Evolutionary conservation across 179 eudicot genomes (phyloP), one percentile per base, ranked within the genome.

Genomic region (Carnegiea gigantea): DNA sequence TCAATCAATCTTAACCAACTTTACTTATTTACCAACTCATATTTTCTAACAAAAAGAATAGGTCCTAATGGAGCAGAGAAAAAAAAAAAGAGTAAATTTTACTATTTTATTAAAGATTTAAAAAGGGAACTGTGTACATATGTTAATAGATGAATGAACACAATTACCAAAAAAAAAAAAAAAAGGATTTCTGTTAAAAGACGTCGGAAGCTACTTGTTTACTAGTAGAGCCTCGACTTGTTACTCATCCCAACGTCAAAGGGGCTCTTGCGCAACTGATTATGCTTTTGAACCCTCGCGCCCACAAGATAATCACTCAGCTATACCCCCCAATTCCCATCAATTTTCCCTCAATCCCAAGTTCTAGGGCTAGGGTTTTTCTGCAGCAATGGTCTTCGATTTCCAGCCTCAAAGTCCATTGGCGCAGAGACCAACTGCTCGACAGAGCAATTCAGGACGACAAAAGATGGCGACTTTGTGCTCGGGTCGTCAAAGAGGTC

Each of bases 401-500:
- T 76, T 92, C 95, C 54, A 87, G 84, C 80, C 91, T 94, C 76
- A 94, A 89, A 87, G 98, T 94, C 71, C 85, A 74, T 0, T 94
- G 97, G 97, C 92, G 97, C 73, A 92, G 90, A 82, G 98, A 94
- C 46, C 76, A 9, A 1, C 83, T 78, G 11, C 92, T 94, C 30
- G 98, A 94, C 78, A 78, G 81, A 72, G 92, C 93, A 36, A 90
- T 94, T 49, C 85, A 88, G 64, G 84, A 80, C 81, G 97, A 94
- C 80, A 91, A 89, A 18, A 85, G 86, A 84, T 90, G 90, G 90
- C 84, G 89, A 21, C 87, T 88, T 53, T 87, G 93, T 76, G 85
- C 90, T 3, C 82, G 90, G 75, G 91, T 94, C 73, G 97, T 92
- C 51, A 90, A 88, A 81, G 97, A 94, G 68, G 93, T 94, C 23